Evolutionary conservation across 176 grass and related monocot genomes (phyloP).

Genomic region (Avena eriantha): DNA sequence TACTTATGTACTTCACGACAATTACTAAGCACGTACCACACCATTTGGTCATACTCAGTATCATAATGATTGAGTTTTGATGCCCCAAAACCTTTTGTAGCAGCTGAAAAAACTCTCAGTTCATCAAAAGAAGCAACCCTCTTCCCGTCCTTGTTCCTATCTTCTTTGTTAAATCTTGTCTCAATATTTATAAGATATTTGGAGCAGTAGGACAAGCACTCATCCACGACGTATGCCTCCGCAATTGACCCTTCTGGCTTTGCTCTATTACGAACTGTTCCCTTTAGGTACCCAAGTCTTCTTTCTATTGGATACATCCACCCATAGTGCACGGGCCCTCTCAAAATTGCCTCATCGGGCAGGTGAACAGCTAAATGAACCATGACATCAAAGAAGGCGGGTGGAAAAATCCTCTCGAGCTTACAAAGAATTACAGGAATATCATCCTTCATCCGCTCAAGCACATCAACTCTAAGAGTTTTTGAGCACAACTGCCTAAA

Average conservation of each 20-base stretch:
- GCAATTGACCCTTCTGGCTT: slow-evolving; percentile 16
- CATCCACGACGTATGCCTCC: not conserved
- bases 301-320: slow-evolving; percentile 23
- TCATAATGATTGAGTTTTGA: not conserved
- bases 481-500: not conserved
- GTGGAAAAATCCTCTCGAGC: slow-evolving; percentile 1
- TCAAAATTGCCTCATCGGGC: not conserved
- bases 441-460: not conserved
- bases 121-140: not conserved
- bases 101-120: not conserved
- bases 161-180: slow-evolving; percentile 5
- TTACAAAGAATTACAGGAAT: slow-evolving; percentile 11
- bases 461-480: not conserved
- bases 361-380: slow-evolving; percentile 13
- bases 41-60: not conserved
- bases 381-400: slow-evolving; percentile 9
- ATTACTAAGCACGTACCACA: not conserved
- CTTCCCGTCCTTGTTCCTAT: not conserved
- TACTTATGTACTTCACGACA: not conserved
- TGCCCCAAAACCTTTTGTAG: not conserved
- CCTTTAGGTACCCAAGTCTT: slow-evolving; percentile 18
- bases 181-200: not conserved
- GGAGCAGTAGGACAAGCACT: not conserved
- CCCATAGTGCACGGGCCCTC: not conserved
- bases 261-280: not conserved